phyloP scores from a whole-genome alignment of 495 filamentous ascomycete genomes.

The Neurospora sp. region DNA sequence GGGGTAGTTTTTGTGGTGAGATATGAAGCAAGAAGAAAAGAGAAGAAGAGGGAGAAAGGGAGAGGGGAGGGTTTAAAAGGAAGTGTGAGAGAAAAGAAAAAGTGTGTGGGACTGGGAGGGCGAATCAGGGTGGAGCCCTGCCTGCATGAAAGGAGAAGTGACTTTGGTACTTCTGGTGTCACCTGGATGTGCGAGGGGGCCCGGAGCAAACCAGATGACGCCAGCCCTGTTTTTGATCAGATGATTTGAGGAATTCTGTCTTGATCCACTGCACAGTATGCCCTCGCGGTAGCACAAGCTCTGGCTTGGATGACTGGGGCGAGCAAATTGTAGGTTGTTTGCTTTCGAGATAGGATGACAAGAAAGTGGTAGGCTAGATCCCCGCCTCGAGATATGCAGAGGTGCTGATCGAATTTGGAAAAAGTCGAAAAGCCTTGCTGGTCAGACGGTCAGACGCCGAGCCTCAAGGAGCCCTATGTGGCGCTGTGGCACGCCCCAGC shows the following conservation, averaged over 20 bases:
- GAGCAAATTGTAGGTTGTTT: not conserved
- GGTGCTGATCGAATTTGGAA: not conserved
- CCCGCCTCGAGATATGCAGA: not conserved
- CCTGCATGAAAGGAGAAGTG: not conserved
- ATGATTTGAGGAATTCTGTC: not conserved
- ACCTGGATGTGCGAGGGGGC: not conserved
- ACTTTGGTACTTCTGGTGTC: not conserved
- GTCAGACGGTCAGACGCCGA: not conserved
- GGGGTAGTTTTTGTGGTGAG: not conserved
- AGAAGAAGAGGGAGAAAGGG: not conserved
- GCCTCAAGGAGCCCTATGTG: not conserved
- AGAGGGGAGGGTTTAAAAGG: not conserved
- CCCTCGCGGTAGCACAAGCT: not conserved
- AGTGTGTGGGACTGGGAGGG: not conserved
- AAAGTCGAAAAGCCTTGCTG: not conserved
- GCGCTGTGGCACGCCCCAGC: not conserved
- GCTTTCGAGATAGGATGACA: not conserved
- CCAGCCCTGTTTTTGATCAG: not conserved
- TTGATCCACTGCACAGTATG: not conserved
- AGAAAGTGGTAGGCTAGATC: not conserved
- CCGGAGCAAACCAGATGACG: not conserved
- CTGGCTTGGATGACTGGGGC: not conserved
- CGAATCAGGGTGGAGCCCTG: not conserved
- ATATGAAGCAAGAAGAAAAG: not conserved
- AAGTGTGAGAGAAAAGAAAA: not conserved